Conservation (phyloP, 192 early-diverging fungal genomes). For the Polychytrium aggregatum region DNA sequence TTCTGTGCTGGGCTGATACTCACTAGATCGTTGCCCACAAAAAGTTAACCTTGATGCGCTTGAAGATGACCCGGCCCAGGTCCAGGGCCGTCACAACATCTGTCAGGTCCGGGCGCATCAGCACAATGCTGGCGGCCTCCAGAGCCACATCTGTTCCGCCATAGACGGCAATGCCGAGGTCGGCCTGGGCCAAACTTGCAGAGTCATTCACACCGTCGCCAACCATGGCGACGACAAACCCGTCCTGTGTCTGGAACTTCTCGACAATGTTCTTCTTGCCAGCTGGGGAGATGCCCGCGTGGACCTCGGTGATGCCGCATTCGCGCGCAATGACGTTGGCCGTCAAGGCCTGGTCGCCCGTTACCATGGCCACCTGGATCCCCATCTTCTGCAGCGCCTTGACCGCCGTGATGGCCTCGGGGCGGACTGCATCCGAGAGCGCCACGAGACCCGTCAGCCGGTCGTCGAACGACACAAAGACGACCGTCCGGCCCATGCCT, state of each 20-base stretch:
- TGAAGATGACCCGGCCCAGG: conserved; percentile 72
- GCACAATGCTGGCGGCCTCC: conserved; percentile 84
- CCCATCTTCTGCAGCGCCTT: conserved; percentile 62
- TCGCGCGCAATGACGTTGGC: conserved; percentile 71
- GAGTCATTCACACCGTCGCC: conserved; percentile 97
- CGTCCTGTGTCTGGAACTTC: conserved; percentile 52
- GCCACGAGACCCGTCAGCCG: conserved; percentile 56
- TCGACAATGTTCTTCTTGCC: conserved; percentile 76
- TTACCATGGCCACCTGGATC: conserved; percentile 77
- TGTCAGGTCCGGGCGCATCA: conserved; percentile 78
- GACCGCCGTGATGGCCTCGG: conserved; percentile 62
- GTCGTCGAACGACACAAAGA: conserved; percentile 59
- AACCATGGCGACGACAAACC: conserved; percentile 70
- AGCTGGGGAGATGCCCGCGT: conserved; percentile 81
- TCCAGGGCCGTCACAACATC: conserved; percentile 82
- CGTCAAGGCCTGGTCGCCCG: conserved; percentile 81
- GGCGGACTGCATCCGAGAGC: conserved; percentile 75
- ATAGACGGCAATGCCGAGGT: conserved; percentile 81
- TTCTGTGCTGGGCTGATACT: conserved; percentile 11
- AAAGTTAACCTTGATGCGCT: conserved; percentile 76
- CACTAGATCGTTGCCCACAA: conserved; percentile 77
- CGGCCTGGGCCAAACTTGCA: conserved; percentile 71
- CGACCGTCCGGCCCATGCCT: conserved; percentile 61
- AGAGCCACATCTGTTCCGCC: conserved; percentile 93
- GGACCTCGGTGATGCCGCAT: conserved; percentile 73